Percentiles rank a stretch among this genome's conserved stretches.
Conservation (phyloP, 768 basidiomycete genomes). For the Hysterangium stoloniferum region DNA sequence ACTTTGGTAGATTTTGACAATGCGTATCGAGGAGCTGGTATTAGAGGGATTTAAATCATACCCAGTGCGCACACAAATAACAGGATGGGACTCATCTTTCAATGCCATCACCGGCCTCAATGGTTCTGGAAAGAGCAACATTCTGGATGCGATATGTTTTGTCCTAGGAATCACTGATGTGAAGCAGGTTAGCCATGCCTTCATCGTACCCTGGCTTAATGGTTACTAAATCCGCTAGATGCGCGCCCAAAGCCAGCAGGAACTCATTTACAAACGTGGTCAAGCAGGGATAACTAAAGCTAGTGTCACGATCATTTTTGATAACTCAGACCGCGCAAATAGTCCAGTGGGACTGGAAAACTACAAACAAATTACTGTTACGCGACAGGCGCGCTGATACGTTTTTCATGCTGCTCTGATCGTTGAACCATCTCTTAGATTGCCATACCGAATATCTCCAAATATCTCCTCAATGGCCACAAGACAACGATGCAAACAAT, state of each 20-base stretch:
- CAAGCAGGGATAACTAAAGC: constrained; percentile 97
- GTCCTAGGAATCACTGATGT: constrained; percentile 97
- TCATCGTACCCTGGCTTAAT: background rate
- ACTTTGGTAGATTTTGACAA: too few relatives aligned
- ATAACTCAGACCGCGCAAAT: constrained; percentile 84
- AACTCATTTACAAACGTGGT: constrained; percentile 98
- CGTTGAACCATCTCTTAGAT: constrained; percentile 44
- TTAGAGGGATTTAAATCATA: constrained; percentile 99
- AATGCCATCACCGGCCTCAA: constrained; percentile 97
- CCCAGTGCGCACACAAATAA: constrained; percentile 90
- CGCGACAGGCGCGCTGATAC: constrained; percentile 69
- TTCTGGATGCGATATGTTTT: constrained; percentile 98
- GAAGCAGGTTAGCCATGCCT: constrained; percentile 52
- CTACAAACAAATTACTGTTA: constrained; percentile 88
- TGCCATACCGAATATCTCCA: constrained; percentile 85
- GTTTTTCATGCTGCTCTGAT: background rate
- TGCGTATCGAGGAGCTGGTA: constrained; percentile 94
- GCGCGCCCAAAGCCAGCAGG: constrained; percentile 91
- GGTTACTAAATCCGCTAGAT: constrained; percentile 46
- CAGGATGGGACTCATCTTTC: constrained; percentile 96
- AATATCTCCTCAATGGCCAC: constrained; percentile 95
- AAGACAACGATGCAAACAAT: constrained; percentile 79
- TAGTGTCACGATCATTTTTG: constrained; percentile 96
- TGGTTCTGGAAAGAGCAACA: constrained; percentile 97
- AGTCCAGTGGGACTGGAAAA: constrained; percentile 80